Evolutionary conservation across 176 grass and related monocot genomes (phyloP).

Genomic region (Ensete ventricosum): DNA sequence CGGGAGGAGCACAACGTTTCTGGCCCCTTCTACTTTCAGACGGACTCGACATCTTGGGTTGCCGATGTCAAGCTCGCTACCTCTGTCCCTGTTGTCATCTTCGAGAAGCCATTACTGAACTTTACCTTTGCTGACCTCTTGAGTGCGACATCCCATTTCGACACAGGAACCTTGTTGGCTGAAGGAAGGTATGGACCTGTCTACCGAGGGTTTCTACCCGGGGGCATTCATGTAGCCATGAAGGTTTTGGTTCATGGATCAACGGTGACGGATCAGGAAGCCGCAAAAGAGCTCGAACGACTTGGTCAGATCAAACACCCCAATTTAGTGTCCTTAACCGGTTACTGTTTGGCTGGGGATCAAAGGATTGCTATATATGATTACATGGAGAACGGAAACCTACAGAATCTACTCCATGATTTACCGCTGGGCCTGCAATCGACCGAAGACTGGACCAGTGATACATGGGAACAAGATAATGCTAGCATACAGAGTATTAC

Average conservation of each 20-base stretch:
- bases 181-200: constrained; percentile 91
- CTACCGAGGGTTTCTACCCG: constrained; percentile 75
- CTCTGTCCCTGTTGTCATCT: constrained; percentile 80
- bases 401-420: constrained; percentile 88
- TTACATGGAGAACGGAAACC: constrained; percentile 94
- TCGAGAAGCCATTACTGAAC: constrained; percentile 83
- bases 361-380: constrained; percentile 94
- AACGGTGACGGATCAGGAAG: constrained; percentile 59
- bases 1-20: constrained; percentile 59
- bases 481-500: constrained; percentile 42
- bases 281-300: constrained; percentile 65
- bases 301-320: constrained; percentile 80
- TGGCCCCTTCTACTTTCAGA: constrained; percentile 72
- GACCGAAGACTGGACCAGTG: constrained; percentile 91
- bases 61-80: constrained; percentile 87
- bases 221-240: constrained; percentile 74
- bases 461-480: constrained; percentile 84
- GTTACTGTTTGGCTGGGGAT: constrained; percentile 77
- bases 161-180: constrained; percentile 72
- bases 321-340: constrained; percentile 80
- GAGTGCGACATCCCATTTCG: constrained; percentile 73
- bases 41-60: constrained; percentile 84
- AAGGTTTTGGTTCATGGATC: constrained; percentile 79
- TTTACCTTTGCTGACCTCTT: constrained; percentile 83
- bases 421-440: constrained; percentile 71